These are phyloP conservation scores for Grifola frondosa DNA, from an alignment of 1,284 basidiomycete genomes.

Conservation along the genomic window DNA sequence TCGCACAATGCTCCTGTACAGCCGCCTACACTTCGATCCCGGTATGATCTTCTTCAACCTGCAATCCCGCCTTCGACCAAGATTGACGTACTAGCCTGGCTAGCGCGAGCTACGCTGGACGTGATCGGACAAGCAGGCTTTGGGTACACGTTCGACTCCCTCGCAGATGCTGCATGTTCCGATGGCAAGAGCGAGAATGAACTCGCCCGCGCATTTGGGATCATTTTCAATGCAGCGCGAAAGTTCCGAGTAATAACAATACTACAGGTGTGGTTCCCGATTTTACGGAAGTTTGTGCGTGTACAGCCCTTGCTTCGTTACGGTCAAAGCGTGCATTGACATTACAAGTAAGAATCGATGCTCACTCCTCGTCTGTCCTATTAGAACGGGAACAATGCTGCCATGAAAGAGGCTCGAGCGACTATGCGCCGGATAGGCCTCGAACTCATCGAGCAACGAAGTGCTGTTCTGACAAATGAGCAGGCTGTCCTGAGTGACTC, in stretches of 20 bases:
- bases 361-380: no score
- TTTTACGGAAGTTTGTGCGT: constrained; percentile 56
- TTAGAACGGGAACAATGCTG: constrained; percentile 41
- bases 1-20: constrained; percentile 11
- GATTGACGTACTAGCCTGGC: constrained; percentile 61
- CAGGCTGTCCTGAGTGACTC: constrained; percentile 30
- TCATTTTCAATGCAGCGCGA: constrained; percentile 52
- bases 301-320: constrained; percentile 5
- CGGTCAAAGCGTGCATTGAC: neutral
- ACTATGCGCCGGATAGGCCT: constrained; percentile 57
- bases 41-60: neutral
- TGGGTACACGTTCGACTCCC: constrained; percentile 59
- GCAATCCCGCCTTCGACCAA: no score
- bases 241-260: constrained; percentile 54
- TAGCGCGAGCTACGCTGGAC: constrained; percentile 67
- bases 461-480: no score
- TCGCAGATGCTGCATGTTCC: constrained; percentile 28
- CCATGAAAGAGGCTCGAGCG: constrained; percentile 42
- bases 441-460: constrained; percentile 52
- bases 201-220: constrained; percentile 53
- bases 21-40: neutral
- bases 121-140: constrained; percentile 72
- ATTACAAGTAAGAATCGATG: no score
- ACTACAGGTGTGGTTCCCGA: constrained; percentile 61
- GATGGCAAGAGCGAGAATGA: constrained; percentile 44